A percentile compares a stretch with the other conserved stretches of the same genome.
Conservation (phyloP, 1,284 basidiomycete species). For the Cronartium quercuum region DNA sequence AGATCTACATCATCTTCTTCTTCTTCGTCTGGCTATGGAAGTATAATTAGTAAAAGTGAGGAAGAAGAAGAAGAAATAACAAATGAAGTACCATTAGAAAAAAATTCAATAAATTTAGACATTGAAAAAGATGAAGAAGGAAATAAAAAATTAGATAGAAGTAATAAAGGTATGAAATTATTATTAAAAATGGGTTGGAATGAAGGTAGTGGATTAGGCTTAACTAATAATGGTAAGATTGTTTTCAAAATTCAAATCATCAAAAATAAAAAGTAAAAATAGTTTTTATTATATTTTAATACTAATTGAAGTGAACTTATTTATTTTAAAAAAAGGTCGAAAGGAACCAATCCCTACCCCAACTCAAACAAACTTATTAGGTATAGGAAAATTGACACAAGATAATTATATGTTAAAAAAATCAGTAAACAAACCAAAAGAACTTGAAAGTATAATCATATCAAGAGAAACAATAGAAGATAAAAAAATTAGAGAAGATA, state of each 20-base stretch:
- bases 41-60: constrained; percentile 25
- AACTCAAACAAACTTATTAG: constrained; percentile 29
- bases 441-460: constrained; percentile 31
- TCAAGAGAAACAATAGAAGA: constrained; percentile 26
- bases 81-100: neutral
- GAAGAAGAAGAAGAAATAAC: neutral
- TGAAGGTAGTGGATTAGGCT: constrained; percentile 28
- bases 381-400: constrained; percentile 36
- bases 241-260: no score
- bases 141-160: constrained; percentile 21
- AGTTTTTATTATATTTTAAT: neutral
- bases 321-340: constrained; percentile 18
- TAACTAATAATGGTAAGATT: constrained; percentile 11
- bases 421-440: constrained; percentile 31
- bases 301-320: neutral
- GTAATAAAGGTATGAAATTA: constrained; percentile 36
- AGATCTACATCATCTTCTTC: constrained; percentile 6
- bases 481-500: constrained; percentile 25
- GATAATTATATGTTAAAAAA: constrained; percentile 34
- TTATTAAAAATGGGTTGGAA: constrained; percentile 38
- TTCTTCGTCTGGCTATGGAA: constrained; percentile 36
- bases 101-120: neutral
- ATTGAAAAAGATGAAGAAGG: neutral
- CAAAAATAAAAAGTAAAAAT: no score
- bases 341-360: constrained; percentile 38